Evolutionary conservation across 108 stramenopile species (phyloP), one percentile per base, ranked within the genome.

Genomic region (Discostella pseudostelligera): DNA sequence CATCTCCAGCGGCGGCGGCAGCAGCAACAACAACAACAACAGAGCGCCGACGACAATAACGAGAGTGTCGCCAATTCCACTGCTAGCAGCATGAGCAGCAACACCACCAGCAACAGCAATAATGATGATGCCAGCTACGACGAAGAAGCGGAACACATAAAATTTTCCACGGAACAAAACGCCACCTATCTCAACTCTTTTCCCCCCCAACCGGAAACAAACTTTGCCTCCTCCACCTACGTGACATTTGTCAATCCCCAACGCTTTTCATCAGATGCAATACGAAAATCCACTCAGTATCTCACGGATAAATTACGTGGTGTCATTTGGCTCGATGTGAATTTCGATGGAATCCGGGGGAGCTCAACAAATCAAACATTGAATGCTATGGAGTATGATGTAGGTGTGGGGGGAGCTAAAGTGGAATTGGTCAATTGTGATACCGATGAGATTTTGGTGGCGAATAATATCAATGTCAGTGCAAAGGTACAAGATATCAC

Each of bases 321-420:
- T 0, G 56, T 37, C 8, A 4, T 64, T 0, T 72, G 71, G 71
- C 42, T 45, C 0, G 71, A 72, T 39, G 56, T 40, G 7, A 40
- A 74, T 58, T 28, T 35, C 53, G 59, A 74, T 20, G 73, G 64
- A 1, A 54, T 56, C 22, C 65, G 73, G 2, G 73, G 73, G 26
- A 49, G 47, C 0, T 53, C 50, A 29, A 36, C 25, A 2, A 57
- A 74, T 55, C 28, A 48, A 8, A 74, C 73, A 17, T 39, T 74
- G 14, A 66, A 74, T 51, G 73, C 65, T 0, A 21, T 60, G 28
- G 73, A 74, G 39, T 63, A 67, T 25, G 73, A 74, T 29, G 36
- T 47, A 6, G 66, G 65, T 0, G 13, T 74, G 4, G 65, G 65
- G 26, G 73, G 66, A 12, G 71, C 19, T 12, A 55, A 54, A 17